Percentiles rank a stretch among this genome's conserved stretches.
phyloP scores from a whole-genome alignment of 2,329 filamentous ascomycete genomes.

The Septoria petroselini region DNA sequence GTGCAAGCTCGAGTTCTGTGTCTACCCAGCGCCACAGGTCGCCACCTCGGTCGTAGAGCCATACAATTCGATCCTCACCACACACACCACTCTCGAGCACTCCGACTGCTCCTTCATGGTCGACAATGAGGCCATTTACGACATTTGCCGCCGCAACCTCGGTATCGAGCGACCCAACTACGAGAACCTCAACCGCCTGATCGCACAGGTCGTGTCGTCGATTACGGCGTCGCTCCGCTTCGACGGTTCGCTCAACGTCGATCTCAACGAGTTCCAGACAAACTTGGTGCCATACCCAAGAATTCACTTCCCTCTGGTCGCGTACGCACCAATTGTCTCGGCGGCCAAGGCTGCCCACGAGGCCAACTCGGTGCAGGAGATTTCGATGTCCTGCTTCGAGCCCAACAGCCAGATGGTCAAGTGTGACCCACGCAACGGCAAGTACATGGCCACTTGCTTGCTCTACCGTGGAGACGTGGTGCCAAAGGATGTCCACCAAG shows the following conservation, averaged over 20 bases:
- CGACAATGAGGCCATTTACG: constrained; percentile 99
- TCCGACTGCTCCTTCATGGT: constrained; percentile 99
- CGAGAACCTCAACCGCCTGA: constrained; percentile 98
- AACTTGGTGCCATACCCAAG: constrained; percentile 98
- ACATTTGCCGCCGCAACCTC: constrained; percentile 97
- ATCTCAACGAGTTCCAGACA: constrained; percentile 99
- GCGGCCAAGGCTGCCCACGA: constrained; percentile 95
- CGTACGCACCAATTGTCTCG: constrained; percentile 91
- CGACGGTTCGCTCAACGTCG: constrained; percentile 97
- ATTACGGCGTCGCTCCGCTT: constrained; percentile 98
- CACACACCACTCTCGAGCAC: constrained; percentile 98
- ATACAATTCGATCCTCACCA: constrained; percentile 99
- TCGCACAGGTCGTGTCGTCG: constrained; percentile 97
- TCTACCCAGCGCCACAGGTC: constrained; percentile 96
- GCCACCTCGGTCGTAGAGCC: constrained; percentile 98
- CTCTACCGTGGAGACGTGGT: constrained; percentile 98
- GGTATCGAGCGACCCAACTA: constrained; percentile 96
- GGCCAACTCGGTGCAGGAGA: constrained; percentile 96
- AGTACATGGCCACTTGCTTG: constrained; percentile 99
- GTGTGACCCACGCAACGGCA: constrained; percentile 96
- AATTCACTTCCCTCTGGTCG: constrained; percentile 98
- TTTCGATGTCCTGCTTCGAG: constrained; percentile 99
- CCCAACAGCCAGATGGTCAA: constrained; percentile 99
- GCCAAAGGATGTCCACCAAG: constrained; percentile 87
- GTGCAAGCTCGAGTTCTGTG: constrained; percentile 99